Conservation (phyloP, 352 stramenopile genomes). For the Globisporangium alternatum region DNA sequence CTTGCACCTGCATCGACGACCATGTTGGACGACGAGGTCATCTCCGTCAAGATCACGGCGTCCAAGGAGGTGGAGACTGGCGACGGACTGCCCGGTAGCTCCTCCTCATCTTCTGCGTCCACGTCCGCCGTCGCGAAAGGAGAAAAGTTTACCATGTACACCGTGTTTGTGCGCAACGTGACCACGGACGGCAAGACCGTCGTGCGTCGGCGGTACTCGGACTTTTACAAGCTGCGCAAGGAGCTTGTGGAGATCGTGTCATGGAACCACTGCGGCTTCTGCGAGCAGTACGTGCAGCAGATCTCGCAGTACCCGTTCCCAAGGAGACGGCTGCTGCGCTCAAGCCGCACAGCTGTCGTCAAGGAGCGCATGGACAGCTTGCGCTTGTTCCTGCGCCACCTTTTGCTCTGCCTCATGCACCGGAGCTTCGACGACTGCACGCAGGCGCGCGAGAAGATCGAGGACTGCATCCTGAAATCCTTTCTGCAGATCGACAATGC, state of each 20-base stretch:
- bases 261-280: constrained; percentile 71
- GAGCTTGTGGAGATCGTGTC: constrained; percentile 81
- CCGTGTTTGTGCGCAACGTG: constrained; percentile 75
- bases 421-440: constrained; percentile 65
- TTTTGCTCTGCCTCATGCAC: constrained; percentile 70
- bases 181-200: constrained; percentile 72
- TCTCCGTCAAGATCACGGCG: constrained; percentile 63
- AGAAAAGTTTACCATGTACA: constrained; percentile 85
- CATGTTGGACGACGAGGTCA: constrained; percentile 65
- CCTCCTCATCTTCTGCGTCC: not conserved
- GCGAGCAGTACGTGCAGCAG: constrained; percentile 57
- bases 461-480: constrained; percentile 65
- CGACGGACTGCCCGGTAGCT: not conserved
- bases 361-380: constrained; percentile 86
- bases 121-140: constrained; percentile 24
- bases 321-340: constrained; percentile 67
- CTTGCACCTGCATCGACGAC: constrained; percentile 8
- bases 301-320: constrained; percentile 82
- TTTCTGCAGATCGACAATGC: constrained; percentile 77
- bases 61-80: constrained; percentile 47
- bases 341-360: constrained; percentile 60
- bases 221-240: constrained; percentile 84
- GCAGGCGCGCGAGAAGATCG: constrained; percentile 65
- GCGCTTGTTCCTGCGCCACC: constrained; percentile 70
- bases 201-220: constrained; percentile 76